Conservation (phyloP, 1,139 yeast species). For the Diutina neorugosa region DNA sequence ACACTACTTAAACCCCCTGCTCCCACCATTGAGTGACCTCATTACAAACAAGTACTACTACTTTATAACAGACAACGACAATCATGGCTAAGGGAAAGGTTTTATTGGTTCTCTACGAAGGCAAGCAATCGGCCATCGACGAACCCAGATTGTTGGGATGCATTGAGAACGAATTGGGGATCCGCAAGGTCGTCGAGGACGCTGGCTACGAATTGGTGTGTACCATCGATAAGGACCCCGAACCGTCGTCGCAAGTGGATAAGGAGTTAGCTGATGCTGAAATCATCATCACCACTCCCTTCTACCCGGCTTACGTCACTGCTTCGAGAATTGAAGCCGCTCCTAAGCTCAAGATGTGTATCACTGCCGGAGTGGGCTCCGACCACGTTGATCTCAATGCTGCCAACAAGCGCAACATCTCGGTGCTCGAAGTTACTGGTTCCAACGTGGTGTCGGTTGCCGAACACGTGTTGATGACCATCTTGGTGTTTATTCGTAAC, state of each 20-base stretch:
- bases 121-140: slow-evolving; percentile 45
- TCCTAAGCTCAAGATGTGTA: slow-evolving; percentile 56
- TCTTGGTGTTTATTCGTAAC: slow-evolving; percentile 60
- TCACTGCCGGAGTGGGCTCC: slow-evolving; percentile 81
- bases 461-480: slow-evolving; percentile 71
- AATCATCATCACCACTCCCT: slow-evolving; percentile 70
- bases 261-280: slow-evolving; percentile 60
- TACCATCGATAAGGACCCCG: slow-evolving; percentile 64
- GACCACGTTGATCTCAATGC: slow-evolving; percentile 71
- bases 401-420: slow-evolving; percentile 50
- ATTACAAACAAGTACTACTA: background rate
- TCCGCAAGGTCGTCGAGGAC: slow-evolving; percentile 49
- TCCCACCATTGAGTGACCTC: background rate
- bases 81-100: slow-evolving; percentile 25
- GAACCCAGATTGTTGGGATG: slow-evolving; percentile 56
- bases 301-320: slow-evolving; percentile 72
- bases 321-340: slow-evolving; percentile 57
- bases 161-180: slow-evolving; percentile 66
- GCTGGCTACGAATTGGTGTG: slow-evolving; percentile 60
- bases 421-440: slow-evolving; percentile 74
- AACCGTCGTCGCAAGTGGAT: slow-evolving; percentile 42
- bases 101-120: slow-evolving; percentile 44
- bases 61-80: background rate
- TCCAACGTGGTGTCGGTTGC: slow-evolving; percentile 75
- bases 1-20: background rate